Conservation (phyloP, 768 basidiomycete species). For the Neoboletus magnificus region DNA sequence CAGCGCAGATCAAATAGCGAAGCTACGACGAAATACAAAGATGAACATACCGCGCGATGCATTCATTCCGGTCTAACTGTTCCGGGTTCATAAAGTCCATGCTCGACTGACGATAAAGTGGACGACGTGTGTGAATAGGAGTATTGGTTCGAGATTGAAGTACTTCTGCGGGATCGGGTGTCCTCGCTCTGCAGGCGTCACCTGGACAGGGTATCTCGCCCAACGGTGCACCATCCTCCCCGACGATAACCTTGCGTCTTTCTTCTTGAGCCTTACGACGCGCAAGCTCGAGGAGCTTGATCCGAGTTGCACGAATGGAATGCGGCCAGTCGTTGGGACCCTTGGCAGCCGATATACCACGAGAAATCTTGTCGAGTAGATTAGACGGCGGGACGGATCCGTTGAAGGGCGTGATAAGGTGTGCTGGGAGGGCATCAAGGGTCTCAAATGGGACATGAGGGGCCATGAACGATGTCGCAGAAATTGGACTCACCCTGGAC, state of each 20-base stretch:
- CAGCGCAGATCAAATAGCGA: neutral
- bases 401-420: conserved; percentile 85
- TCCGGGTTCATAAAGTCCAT: conserved; percentile 77
- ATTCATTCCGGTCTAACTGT: conserved; percentile 43
- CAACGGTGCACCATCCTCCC: conserved; percentile 42
- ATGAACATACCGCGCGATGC: conserved; percentile 59
- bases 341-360: conserved; percentile 71
- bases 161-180: conserved; percentile 37
- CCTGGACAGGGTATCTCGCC: conserved; percentile 7
- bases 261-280: conserved; percentile 58
- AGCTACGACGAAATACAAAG: neutral
- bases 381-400: conserved; percentile 82
- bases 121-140: conserved; percentile 44
- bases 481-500: conserved; percentile 48
- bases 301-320: conserved; percentile 75
- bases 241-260: conserved; percentile 40
- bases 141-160: conserved; percentile 49
- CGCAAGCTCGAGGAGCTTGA: conserved; percentile 79
- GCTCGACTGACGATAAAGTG: conserved; percentile 76
- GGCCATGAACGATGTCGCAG: neutral
- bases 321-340: conserved; percentile 80
- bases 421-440: conserved; percentile 76
- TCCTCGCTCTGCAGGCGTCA: conserved; percentile 11
- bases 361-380: conserved; percentile 82
- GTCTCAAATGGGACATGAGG: conserved; percentile 41